Evolutionary conservation across 345 rosid species (phyloP).

Genomic region (Bruguiera gymnorhiza): DNA sequence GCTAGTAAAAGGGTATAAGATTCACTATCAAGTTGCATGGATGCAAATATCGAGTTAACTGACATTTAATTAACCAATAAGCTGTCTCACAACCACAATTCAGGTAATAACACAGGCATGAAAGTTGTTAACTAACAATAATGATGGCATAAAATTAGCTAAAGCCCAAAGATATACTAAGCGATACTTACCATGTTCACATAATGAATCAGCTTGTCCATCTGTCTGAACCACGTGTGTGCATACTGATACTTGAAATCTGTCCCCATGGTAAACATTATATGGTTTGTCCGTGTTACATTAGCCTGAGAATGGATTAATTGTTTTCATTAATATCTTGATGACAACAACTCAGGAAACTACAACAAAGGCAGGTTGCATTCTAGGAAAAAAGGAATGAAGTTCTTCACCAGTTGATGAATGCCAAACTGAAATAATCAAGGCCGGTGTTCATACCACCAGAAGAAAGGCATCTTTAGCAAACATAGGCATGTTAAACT

Average conservation of each 20-base stretch:
- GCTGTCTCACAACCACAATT: background rate
- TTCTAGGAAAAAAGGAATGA: background rate
- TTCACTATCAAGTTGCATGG: background rate
- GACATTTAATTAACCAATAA: background rate
- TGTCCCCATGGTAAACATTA: constrained; percentile 99
- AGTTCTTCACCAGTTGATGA: constrained; percentile 11
- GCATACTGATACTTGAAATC: constrained; percentile 98
- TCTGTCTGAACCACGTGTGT: constrained; percentile 78
- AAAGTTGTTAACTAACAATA: background rate
- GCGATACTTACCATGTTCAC: constrained; percentile 69
- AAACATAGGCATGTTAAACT: background rate
- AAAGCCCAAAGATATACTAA: constrained; percentile 6
- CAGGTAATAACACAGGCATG: background rate
- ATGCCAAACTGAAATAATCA: background rate
- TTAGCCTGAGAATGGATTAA: constrained; percentile 63
- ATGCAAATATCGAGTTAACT: background rate
- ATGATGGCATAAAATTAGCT: background rate
- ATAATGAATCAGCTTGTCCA: constrained; percentile 97
- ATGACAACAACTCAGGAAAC: background rate
- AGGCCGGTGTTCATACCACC: background rate
- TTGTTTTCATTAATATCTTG: constrained; percentile 12
- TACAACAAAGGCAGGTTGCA: background rate
- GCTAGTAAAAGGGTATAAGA: background rate
- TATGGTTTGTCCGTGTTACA: constrained; percentile 78
- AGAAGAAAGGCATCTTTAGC: constrained; percentile 6